phyloP scores from a whole-genome alignment of 352 stramenopile species.

The Phytophthora citricola region DNA sequence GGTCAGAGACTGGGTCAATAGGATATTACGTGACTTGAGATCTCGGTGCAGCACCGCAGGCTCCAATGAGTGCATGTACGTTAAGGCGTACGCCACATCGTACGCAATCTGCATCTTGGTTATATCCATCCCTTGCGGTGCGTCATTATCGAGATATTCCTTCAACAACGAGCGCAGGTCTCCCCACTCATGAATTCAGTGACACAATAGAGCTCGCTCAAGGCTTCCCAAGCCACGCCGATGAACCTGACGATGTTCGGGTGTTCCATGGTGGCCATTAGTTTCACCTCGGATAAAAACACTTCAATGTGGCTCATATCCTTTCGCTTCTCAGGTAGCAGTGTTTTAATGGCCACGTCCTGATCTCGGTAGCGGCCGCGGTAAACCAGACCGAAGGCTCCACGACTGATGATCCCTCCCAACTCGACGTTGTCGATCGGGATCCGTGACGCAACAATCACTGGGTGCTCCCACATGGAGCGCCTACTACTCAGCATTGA shows the following conservation, averaged over 20 bases:
- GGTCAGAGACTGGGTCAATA: not conserved
- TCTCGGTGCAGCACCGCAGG: not conserved
- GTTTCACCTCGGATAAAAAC: conserved; percentile 55
- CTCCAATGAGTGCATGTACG: not conserved
- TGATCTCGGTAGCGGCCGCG: conserved; percentile 1
- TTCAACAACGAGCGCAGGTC: not conserved
- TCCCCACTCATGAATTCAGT: not conserved
- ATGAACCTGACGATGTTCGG: conserved; percentile 59
- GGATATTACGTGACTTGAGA: not conserved
- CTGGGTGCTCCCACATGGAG: conserved; percentile 37
- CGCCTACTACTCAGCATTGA: conserved; percentile 8
- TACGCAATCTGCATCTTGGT: conserved; percentile 1
- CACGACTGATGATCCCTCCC: conserved; percentile 2
- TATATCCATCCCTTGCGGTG: not conserved
- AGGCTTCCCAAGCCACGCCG: conserved; percentile 37
- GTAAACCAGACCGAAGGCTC: not conserved
- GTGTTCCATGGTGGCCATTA: conserved; percentile 53
- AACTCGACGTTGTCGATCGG: not conserved
- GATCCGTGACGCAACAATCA: conserved; percentile 15
- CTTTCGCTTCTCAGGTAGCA: not conserved
- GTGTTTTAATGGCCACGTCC: conserved; percentile 1
- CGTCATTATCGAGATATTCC: not conserved
- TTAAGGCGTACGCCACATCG: not conserved
- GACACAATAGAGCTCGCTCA: not conserved
- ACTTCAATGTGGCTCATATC: conserved; percentile 31